Percentiles rank a stretch among this genome's conserved stretches.
Evolutionary conservation across 2,329 filamentous ascomycete species (phyloP).

Genomic region (Verticillium klebahnii): DNA sequence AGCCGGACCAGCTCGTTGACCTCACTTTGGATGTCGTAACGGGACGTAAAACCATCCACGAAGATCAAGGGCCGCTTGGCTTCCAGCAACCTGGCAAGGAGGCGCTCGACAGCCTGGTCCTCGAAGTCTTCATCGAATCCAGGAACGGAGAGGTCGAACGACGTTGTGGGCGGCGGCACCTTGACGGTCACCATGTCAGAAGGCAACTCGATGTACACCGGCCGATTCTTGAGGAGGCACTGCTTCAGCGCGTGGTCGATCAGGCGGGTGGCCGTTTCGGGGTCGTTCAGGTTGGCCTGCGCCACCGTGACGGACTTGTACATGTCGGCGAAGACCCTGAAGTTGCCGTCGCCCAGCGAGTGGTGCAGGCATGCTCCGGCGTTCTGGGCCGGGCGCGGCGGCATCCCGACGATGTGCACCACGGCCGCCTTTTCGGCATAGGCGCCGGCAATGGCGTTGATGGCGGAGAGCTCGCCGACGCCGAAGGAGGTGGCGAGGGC

Average conservation of each 20-base stretch:
- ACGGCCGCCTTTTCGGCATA: constrained; percentile 52
- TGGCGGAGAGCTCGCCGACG: constrained; percentile 52
- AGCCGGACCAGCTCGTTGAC: constrained; percentile 31
- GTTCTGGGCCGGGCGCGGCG: constrained; percentile 37
- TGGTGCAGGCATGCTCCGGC: constrained; percentile 43
- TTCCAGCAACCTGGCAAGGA: constrained; percentile 11
- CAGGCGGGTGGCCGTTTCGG: constrained; percentile 36
- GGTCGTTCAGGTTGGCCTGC: constrained; percentile 39
- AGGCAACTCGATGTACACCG: constrained; percentile 53
- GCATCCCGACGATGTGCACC: constrained; percentile 54
- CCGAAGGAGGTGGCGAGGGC: constrained; percentile 55
- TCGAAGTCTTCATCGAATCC: constrained; percentile 15
- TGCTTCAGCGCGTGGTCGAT: constrained; percentile 47
- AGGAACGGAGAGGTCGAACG: background rate
- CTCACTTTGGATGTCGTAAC: constrained; percentile 28
- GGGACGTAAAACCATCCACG: constrained; percentile 39
- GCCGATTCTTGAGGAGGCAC: constrained; percentile 46
- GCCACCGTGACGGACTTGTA: constrained; percentile 42
- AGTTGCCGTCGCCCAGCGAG: constrained; percentile 48
- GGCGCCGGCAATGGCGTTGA: constrained; percentile 55
- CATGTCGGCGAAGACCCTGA: constrained; percentile 45
- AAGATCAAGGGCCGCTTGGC: constrained; percentile 34
- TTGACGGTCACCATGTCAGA: constrained; percentile 41
- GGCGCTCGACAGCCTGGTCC: constrained; percentile 19
- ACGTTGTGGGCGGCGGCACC: background rate